Evolutionary conservation across 2,329 filamentous ascomycete genomes (phyloP), one percentile per base, ranked within the genome.

Genomic region (Penicillium sclerotigenum): DNA sequence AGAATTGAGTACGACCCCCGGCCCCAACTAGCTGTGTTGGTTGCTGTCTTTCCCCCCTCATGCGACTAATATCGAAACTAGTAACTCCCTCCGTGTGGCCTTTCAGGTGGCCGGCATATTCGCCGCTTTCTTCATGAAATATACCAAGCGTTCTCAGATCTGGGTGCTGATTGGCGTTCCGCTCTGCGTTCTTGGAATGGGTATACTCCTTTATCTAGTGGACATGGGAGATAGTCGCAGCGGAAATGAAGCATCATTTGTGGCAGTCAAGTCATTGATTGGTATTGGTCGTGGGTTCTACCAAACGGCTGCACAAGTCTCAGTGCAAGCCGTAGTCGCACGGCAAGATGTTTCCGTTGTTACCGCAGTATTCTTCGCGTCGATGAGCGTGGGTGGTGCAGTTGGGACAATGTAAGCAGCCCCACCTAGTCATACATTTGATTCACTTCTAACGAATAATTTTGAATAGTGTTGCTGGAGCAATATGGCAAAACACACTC

Each of bases 21-120:
- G 2, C 5, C 26, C 9, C 40, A 18, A 2, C 8, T 3, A 1
- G 16, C n/a, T 26, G 0, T 16, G 2, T 13, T 33, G 5, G 43
- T 16, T 9, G 16, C 26, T 29, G 11, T 31, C 22, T 13, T 47
- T 47, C n/a, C 1, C 36, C 8, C 9, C 16, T 10, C 29, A 7
- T 11, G 5, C 20, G 10, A 18, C 24, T 46, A n/a, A 54, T 14
- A 6, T 37, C 18, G 14, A 24, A 10, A 14, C 3, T 5, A 73
- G 75, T 13, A 76, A 67, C 42, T 61, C 65, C 10, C 64, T 67
- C 8, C 63, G 64, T 10, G 65, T 77, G 2, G 66, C 74, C 9
- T 75, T 74, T 50, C 73, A 77, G 45, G 71, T 76, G 5, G 65
- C 68, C 0, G 69, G 72, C 0, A 67, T 76, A 2, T 55, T 75